These are phyloP conservation scores for Arabis alpina DNA, from an alignment of 345 rosid species.

Conservation along the genomic window DNA sequence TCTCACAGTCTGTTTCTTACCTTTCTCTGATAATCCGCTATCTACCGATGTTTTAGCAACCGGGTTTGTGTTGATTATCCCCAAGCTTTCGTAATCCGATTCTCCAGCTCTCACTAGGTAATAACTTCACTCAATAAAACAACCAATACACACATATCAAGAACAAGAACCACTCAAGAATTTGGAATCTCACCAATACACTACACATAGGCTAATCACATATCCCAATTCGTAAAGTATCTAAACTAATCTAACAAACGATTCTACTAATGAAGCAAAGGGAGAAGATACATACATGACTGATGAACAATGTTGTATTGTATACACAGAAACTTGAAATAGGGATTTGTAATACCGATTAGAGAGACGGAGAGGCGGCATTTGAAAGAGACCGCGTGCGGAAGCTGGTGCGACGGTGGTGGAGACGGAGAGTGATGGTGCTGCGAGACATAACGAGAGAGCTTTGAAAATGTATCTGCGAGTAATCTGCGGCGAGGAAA, in stretches of 20 bases:
- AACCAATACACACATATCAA: conserved; percentile 4
- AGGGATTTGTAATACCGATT: conserved; percentile 48
- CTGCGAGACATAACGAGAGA: conserved; percentile 51
- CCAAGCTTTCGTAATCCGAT: conserved; percentile 77
- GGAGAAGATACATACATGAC: not conserved
- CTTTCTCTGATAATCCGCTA: conserved; percentile 78
- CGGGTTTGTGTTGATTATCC: conserved; percentile 89
- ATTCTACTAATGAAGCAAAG: not conserved
- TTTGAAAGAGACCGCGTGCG: conserved; percentile 77
- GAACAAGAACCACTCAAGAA: not conserved
- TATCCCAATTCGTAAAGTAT: not conserved
- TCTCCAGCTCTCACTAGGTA: conserved; percentile 92
- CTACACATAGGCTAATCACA: not conserved
- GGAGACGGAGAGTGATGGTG: conserved; percentile 40
- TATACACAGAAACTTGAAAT: not conserved
- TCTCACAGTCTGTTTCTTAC: conserved; percentile 76
- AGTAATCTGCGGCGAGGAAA: conserved; percentile 33
- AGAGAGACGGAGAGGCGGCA: conserved; percentile 67
- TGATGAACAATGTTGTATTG: not conserved
- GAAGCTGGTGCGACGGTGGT: conserved; percentile 39
- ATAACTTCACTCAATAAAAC: conserved; percentile 56
- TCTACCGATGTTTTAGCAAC: conserved; percentile 88
- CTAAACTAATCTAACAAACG: not conserved
- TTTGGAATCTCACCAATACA: conserved; percentile 5
- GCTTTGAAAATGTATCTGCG: conserved; percentile 58